Evolutionary conservation across 495 filamentous ascomycete species (phyloP), one percentile per base, ranked within the genome.

Genomic region (Aspergillus incahuasiensis): DNA sequence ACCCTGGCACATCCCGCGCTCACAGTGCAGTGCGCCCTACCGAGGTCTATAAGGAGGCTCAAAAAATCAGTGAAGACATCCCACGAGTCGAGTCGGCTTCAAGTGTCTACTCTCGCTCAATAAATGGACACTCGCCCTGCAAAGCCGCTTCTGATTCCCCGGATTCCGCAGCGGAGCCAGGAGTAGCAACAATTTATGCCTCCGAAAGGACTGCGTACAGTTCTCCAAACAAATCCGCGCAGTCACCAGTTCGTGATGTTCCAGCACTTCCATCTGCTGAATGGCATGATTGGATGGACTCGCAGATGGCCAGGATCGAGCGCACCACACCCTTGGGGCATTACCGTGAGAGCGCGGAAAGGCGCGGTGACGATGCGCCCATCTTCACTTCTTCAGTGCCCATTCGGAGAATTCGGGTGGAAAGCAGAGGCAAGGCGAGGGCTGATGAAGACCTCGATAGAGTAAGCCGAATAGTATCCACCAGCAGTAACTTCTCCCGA

Each of bases 341-440:
- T 64, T 61, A 84, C 48, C 73, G 84, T 13, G 86, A 89, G 67
- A 54, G 70, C 30, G 78, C 85, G 1, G 83, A 88, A 44, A 83
- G 82, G 43, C 63, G 76, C 24, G 77, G 74, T 25, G 81, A 86
- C 1, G 16, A 50, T 19, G 48, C 18, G 2, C 5, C 35, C 3
- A 22, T 6, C 6, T 53, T 60, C n/a, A 28, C 30, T 3, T 50
- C 40, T 15, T 43, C 57, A 1, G 43, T 30, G 19, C 42, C 55
- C n/a, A 28, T 28, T 35, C 56, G 41, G 20, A 60, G 28, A 8
- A 55, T 38, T 20, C 58, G 38, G 15, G 46, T 48, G 13, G 38
- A 49, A 16, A 19, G 48, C 24, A 47, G 57, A 61, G 11, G 46
- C 52, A 15, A 57, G 50, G 30, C 43, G 8, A 28, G 28, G 11